Evolutionary conservation across 2,329 filamentous ascomycete genomes (phyloP), one percentile per base, ranked within the genome.

Genomic region (Fusarium goolgardi): DNA sequence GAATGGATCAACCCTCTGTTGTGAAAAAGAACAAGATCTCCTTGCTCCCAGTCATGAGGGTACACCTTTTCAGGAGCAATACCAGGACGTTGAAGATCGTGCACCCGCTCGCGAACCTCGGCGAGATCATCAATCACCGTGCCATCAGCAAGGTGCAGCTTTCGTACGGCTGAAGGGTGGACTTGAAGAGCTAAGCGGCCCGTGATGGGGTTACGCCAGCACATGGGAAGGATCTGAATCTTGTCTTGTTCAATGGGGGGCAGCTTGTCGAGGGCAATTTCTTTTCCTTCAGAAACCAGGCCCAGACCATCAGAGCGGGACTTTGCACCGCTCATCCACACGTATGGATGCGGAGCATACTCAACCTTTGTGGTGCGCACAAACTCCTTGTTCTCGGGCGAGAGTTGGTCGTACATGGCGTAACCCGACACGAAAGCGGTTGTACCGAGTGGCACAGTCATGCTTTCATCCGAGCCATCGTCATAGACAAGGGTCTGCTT

Each of bases 281-380:
- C 91, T 34, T 84, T 83, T 46, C 82, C 85, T 59, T 92, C 88
- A 1, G 88, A 90, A 27, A 90, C 80, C 58, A 94, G 79, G n/a
- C 91, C 92, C 0, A 94, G 85, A 0, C 91, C 92, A 51, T 88
- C 87, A 9, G 90, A 81, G 18, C 86, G 86, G 39, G 90, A 89
- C 71, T 86, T 87, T 45, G 91, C 90, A 25, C 82, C 76, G 59
- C 85, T 88, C 90, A 94, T 94, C 91, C 91, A 95, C 65, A 94
- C 87, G 77, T 94, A 94, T 7, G 91, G 91, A 71, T 94, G 91
- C 4, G 91, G 84, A 0, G 91, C 91, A 74, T 94, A 94, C 78
- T 94, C 90, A 45, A 93, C 85, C 59, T 83, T 86, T 21, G 90
- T 90, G 7, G 83, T 86, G 51, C 88, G 85, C 2, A 84, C 91